Conservation (phyloP, 345 rosid genomes). For the Anastatica hierochuntica region DNA sequence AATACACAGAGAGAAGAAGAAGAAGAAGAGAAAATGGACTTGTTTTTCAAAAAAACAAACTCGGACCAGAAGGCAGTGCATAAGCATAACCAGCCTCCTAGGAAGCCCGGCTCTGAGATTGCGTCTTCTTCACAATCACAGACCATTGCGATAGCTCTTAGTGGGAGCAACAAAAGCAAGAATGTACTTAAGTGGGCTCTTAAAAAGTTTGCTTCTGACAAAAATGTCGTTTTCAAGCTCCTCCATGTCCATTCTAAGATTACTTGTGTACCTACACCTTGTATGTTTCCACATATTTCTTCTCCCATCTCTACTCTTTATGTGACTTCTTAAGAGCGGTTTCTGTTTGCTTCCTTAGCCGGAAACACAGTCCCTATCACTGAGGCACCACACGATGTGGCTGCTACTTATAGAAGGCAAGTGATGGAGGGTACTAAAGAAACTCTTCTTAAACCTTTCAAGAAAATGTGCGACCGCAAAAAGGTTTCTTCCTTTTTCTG, state of each 20-base stretch:
- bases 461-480: constrained; percentile 46
- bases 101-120: constrained; percentile 4
- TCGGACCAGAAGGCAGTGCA: not conserved
- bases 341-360: constrained; percentile 27
- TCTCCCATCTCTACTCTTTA: not conserved
- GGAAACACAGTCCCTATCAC: constrained; percentile 46
- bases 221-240: constrained; percentile 41
- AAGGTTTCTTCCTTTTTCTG: constrained; percentile 27
- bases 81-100: not conserved
- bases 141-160: constrained; percentile 49
- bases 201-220: constrained; percentile 43
- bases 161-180: constrained; percentile 50
- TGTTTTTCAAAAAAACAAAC: not conserved
- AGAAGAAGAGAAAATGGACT: constrained; percentile 12
- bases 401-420: constrained; percentile 53
- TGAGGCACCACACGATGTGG: constrained; percentile 67
- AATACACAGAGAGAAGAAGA: no score
- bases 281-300: constrained; percentile 34
- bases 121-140: constrained; percentile 3
- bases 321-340: not conserved
- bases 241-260: constrained; percentile 53
- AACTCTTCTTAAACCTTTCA: constrained; percentile 51
- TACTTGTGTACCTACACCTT: constrained; percentile 58
- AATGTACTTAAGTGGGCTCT: constrained; percentile 40
- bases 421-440: constrained; percentile 40